Conservation (phyloP, 768 basidiomycete species). For the Leucogyrophana mollusca region DNA sequence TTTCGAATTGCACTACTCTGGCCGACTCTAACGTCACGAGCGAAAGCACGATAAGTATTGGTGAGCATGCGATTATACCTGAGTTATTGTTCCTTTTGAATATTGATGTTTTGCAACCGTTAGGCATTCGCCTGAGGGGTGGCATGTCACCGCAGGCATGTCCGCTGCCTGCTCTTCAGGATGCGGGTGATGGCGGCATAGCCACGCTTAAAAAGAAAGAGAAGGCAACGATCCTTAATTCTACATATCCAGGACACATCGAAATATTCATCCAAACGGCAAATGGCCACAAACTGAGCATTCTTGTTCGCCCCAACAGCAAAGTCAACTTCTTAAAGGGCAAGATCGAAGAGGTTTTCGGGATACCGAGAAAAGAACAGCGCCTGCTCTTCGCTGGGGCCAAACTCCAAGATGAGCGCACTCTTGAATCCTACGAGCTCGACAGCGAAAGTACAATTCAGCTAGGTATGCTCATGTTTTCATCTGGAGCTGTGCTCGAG, state of each 20-base stretch:
- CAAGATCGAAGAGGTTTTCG: conserved; percentile 1
- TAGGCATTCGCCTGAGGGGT: conserved; percentile 7
- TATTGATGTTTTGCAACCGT: too few relatives aligned
- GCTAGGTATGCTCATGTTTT: conserved; percentile 10
- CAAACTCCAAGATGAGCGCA: conserved; percentile 49
- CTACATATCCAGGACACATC: conserved; percentile 3
- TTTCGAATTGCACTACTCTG: not conserved
- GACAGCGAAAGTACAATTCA: conserved; percentile 8
- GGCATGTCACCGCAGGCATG: conserved; percentile 5
- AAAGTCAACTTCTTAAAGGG: conserved; percentile 1
- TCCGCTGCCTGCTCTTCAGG: not conserved
- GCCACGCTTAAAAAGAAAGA: not conserved
- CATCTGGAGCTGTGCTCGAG: conserved; percentile 1
- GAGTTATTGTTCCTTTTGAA: not conserved
- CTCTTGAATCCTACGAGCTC: conserved; percentile 22
- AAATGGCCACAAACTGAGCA: conserved; percentile 1
- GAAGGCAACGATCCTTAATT: not conserved
- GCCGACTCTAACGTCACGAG: not conserved
- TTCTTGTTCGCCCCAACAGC: not conserved
- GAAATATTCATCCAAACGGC: conserved; percentile 1
- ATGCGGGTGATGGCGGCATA: not conserved
- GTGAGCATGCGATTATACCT: not conserved
- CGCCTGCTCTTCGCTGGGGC: conserved; percentile 49
- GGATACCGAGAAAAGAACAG: conserved; percentile 25
- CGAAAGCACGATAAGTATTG: conserved; percentile 1